Evolutionary conservation across 768 basidiomycete genomes (phyloP), one percentile per base, ranked within the genome.

Genomic region (Lyophyllum decastes): DNA sequence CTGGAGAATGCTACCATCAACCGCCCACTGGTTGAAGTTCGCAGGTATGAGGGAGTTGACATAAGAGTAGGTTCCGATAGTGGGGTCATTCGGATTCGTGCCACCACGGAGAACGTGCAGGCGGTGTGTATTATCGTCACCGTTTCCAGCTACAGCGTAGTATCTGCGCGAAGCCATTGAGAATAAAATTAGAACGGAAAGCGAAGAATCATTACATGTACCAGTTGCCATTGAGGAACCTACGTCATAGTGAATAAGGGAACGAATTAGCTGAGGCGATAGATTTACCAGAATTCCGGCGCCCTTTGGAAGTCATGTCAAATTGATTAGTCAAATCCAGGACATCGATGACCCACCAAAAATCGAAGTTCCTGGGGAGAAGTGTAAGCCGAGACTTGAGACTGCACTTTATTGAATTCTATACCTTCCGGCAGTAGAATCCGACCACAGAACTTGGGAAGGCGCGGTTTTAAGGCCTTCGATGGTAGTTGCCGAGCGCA

Each of bases 1-100:
- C 21, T 60, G 49, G 8, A 63, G 55, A 45, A 63, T 60, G 26
- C 52, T 52, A 1, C 60, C 60, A 27, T 64, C 62, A 24, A 61
- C 60, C 14, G 62, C 62, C 62, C 62, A 64, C 21, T 45, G 17
- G 34, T 64, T 59, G 38, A 64, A 64, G 50, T 64, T 64, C 40
- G 59, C 52, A 5, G 61, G 61, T n/a, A 63, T 52, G 12, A 63
- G 59, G 25, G 61, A 60, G 45, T 52, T 54, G 30, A 60, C 51
- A 43, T 63, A 60, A 33, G 59, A 49, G 52, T 57, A 63, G 1
- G 54, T 43, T 17, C 50, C 55, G 38, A 21, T 12, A 26, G 45
- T 47, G n/a, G 61, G 61, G 24, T 63, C 53, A 43, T 60, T 60
- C n/a, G 61, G 40, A 46, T 60, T 49, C 17, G 59, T 63, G 34